These are phyloP conservation scores for Annulohypoxylon stygium DNA, from an alignment of 495 filamentous ascomycete genomes.

Conservation along the genomic window DNA sequence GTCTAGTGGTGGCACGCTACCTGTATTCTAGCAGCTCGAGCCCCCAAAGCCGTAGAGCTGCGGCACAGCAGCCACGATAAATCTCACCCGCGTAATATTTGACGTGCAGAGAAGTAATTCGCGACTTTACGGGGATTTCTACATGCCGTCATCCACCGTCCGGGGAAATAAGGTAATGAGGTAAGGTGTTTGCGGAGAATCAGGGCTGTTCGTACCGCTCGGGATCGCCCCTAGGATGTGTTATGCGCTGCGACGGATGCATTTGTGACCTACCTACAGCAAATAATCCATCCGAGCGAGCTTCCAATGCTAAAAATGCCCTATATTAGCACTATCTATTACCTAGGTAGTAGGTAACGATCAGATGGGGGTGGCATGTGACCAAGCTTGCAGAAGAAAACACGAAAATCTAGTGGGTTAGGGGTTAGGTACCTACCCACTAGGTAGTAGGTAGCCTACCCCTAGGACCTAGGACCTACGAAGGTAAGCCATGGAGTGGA, in stretches of 20 bases:
- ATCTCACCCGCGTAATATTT: constrained; percentile 3
- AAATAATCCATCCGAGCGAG: constrained; percentile 1
- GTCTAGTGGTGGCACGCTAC: constrained; percentile 22
- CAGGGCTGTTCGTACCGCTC: background rate
- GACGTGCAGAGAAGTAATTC: background rate
- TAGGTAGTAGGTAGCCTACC: too few species aligned
- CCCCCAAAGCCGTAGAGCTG: background rate
- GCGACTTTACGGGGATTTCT: background rate
- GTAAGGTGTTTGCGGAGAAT: constrained; percentile 15
- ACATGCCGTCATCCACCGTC: constrained; percentile 6
- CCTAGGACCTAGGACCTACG: too few species aligned
- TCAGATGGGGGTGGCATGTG: background rate
- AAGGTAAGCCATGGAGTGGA: too few species aligned
- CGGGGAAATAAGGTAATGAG: constrained; percentile 18
- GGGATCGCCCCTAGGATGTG: constrained; percentile 35
- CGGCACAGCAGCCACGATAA: constrained; percentile 10
- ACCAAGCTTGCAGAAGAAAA: constrained; percentile 15
- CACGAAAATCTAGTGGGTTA: constrained; percentile 6
- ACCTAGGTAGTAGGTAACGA: background rate
- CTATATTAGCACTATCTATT: too few species aligned
- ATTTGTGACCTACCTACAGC: background rate
- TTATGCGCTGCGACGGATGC: constrained; percentile 24
- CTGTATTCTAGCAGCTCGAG: background rate
- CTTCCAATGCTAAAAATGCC: background rate
- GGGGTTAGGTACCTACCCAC: background rate